Percentiles rank a stretch among this genome's conserved stretches.
phyloP scores from a whole-genome alignment of 2,329 filamentous ascomycete species.

The Pseudogymnoascus sp. region DNA sequence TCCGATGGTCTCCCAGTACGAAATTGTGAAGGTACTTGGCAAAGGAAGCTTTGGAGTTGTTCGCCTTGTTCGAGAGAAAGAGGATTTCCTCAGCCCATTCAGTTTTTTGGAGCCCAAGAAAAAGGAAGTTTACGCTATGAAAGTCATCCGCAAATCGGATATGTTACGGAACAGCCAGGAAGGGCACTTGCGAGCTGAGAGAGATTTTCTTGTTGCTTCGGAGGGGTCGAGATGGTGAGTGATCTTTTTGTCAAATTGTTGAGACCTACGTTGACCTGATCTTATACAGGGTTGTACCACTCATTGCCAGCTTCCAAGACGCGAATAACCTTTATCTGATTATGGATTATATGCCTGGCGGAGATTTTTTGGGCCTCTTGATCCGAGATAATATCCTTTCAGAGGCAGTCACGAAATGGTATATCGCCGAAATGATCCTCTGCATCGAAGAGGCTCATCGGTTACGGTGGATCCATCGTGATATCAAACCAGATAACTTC shows the following conservation, averaged over 20 bases:
- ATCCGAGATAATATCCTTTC: conserved; percentile 77
- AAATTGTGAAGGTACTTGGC: conserved; percentile 73
- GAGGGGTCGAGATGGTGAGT: conserved; percentile 73
- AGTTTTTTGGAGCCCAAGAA: conserved; percentile 15
- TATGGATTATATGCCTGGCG: conserved; percentile 98
- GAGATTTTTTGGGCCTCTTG: conserved; percentile 82
- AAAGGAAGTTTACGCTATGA: conserved; percentile 83
- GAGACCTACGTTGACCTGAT: conserved; percentile 11
- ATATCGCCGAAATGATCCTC: conserved; percentile 91
- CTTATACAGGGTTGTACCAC: conserved; percentile 63
- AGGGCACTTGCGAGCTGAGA: conserved; percentile 81
- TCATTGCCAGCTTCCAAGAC: conserved; percentile 88
- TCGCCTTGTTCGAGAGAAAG: conserved; percentile 69
- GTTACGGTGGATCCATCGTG: conserved; percentile 85
- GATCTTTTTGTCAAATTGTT: neutral
- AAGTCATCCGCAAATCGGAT: conserved; percentile 87
- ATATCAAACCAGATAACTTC: conserved; percentile 97
- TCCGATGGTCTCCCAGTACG: conserved; percentile 59
- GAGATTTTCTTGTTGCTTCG: conserved; percentile 84
- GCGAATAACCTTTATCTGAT: conserved; percentile 77
- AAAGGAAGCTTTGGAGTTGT: conserved; percentile 96
- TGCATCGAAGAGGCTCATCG: conserved; percentile 89
- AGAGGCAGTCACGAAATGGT: conserved; percentile 74
- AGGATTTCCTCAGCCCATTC: conserved; percentile 19
- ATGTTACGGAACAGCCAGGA: conserved; percentile 91